Evolutionary conservation across 495 filamentous ascomycete species (phyloP).

Genomic region (Trichoderma erinaceum): DNA sequence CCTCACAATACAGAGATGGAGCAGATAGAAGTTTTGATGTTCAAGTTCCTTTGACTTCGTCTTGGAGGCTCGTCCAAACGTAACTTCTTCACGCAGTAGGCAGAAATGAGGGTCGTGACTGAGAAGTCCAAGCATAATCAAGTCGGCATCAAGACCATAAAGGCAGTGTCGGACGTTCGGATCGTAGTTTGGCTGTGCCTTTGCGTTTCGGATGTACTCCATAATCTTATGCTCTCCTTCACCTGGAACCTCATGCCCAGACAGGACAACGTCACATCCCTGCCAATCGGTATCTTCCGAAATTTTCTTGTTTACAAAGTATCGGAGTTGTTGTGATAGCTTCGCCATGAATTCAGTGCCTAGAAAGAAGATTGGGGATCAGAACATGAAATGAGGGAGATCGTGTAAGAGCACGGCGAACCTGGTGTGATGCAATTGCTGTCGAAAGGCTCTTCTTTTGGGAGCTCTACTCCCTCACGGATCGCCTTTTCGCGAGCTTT

Average conservation of each 20-base stretch:
- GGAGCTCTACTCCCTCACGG: constrained; percentile 79
- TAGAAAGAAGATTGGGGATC: constrained; percentile 25
- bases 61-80: constrained; percentile 80
- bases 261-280: constrained; percentile 88
- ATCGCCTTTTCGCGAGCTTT: constrained; percentile 85
- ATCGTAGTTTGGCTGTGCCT: constrained; percentile 88
- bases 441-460: constrained; percentile 92
- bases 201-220: constrained; percentile 97
- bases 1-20: constrained; percentile 95
- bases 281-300: constrained; percentile 97
- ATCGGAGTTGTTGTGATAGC: constrained; percentile 88
- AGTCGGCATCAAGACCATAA: constrained; percentile 94
- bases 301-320: constrained; percentile 98
- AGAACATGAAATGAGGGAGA: neutral
- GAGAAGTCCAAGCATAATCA: constrained; percentile 96
- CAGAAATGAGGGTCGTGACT: constrained; percentile 99
- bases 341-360: constrained; percentile 94
- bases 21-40: constrained; percentile 96
- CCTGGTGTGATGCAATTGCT: constrained; percentile 99
- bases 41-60: constrained; percentile 92
- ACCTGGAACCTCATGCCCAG: constrained; percentile 97
- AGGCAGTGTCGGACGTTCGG: constrained; percentile 96
- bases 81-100: constrained; percentile 93
- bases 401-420: constrained; percentile 17
- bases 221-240: constrained; percentile 99